Base-by-base conservation (phyloP, 139 green algal species). In the Limnomonas spitsbergensis region DNA sequence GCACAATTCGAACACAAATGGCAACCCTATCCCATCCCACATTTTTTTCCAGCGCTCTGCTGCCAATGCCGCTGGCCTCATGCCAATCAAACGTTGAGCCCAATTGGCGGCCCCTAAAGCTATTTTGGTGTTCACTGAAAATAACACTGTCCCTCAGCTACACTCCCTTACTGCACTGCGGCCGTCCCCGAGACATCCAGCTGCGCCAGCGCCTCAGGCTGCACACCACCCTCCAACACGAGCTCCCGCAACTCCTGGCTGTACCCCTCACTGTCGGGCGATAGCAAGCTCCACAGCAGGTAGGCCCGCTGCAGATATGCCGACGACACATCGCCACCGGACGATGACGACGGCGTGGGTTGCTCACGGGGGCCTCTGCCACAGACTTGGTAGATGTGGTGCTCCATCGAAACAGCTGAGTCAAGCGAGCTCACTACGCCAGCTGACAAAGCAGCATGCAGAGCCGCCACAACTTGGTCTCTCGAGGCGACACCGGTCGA, bases 241-340 rank as follows among this genome's bases (percentile, higher is more conserved):
- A 72, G 27, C 26, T 72, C 61, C 7, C 61, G 26, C 61, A 72
- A 34, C 29, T 72, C 61, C 7, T 7, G 7, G 29, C 61, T 72
- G 61, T 36, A 72, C 26, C 27, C 61, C 27, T 36, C 61, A 37
- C 61, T 72, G 27, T 72, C 61, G 61, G 61, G 61, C 29, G 61
- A 72, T 37, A 72, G 27, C 29, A 72, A 20, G 7, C 61, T 37
- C 61, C 61, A 72, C 26, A 72, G 9, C 61, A 37, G 6, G 29
- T 36, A 72, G 6, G 61, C 61, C 6, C 61, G 61, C 61, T 20
- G 26, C 27, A 72, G 61, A 20, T 72, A 72, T 37, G 61, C 26
- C 29, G 61, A 72, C 27, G 27, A 34, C 29, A 72, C 61, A 37
- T 20, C 61, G 7, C 9, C 61, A 34, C 6, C 27, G 26, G 61